Conservation (phyloP, 345 rosid genomes). For the Anacardium occidentale region DNA sequence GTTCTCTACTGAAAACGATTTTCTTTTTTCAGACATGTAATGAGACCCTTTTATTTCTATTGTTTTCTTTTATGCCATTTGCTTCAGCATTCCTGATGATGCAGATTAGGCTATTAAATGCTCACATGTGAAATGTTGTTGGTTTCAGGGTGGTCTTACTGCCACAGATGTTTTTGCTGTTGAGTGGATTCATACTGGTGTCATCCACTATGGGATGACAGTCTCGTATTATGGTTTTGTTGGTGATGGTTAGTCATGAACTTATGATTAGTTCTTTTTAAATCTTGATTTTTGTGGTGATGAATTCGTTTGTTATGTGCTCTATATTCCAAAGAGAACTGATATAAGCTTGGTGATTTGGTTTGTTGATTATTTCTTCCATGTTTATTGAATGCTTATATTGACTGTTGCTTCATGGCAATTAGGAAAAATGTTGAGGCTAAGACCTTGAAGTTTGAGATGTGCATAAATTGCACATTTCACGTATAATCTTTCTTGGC, state of each 20-base stretch:
- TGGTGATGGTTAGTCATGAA: conserved; percentile 73
- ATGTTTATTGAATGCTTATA: neutral
- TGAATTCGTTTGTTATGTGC: neutral
- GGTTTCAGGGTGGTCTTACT: conserved; percentile 88
- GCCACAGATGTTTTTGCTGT: conserved; percentile 98
- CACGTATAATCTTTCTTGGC: neutral
- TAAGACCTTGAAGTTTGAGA: neutral
- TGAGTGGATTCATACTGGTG: conserved; percentile 88
- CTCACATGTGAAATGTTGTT: conserved; percentile 7
- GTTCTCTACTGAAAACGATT: no score
- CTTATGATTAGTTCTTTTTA: conserved; percentile 1
- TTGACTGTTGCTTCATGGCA: conserved; percentile 1
- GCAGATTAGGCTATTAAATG: conserved; percentile 5
- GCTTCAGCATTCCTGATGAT: no score
- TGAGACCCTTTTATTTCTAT: no score
- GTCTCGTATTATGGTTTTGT: conserved; percentile 97
- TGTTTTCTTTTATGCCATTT: no score
- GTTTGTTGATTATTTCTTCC: neutral
- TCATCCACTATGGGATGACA: conserved; percentile 88
- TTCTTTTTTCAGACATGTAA: no score
- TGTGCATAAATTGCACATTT: neutral
- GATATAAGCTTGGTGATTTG: neutral
- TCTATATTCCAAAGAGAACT: neutral
- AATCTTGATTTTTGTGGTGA: neutral
- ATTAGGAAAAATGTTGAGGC: neutral